These are phyloP conservation scores for Tanacetum coccineum DNA, from an alignment of 129 eudicot genomes.

Conservation along the genomic window DNA sequence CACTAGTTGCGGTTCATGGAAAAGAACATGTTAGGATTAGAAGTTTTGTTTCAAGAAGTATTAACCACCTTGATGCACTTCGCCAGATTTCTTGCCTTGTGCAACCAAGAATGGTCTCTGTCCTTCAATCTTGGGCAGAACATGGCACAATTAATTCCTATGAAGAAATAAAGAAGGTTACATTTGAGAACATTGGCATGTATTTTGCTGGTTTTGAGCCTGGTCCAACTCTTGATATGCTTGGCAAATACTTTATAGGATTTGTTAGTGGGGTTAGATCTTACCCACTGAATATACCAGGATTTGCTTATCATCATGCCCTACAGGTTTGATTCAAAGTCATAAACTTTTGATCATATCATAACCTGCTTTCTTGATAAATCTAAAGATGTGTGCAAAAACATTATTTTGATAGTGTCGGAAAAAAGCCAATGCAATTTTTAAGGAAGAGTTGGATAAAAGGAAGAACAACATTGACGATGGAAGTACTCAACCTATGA, in stretches of 20 bases:
- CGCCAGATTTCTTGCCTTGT: constrained; percentile 38
- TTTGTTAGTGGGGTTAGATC: constrained; percentile 41
- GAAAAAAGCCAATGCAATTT: constrained; percentile 28
- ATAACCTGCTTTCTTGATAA: not conserved
- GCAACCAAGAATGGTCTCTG: constrained; percentile 51
- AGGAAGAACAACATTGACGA: constrained; percentile 33
- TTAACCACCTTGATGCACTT: constrained; percentile 67
- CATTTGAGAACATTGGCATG: constrained; percentile 46
- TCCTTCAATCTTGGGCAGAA: constrained; percentile 58
- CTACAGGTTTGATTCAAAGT: constrained; percentile 29
- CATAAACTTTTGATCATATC: not conserved
- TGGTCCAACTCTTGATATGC: constrained; percentile 38
- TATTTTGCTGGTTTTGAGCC: constrained; percentile 52
- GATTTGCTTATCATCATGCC: constrained; percentile 46
- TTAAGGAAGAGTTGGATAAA: constrained; percentile 48
- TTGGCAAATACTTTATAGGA: constrained; percentile 24
- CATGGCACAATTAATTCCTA: constrained; percentile 28
- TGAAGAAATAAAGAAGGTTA: constrained; percentile 50
- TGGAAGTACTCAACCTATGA: constrained; percentile 8
- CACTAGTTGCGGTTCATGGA: constrained; percentile 48
- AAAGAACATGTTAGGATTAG: constrained; percentile 37
- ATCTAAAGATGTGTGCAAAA: not conserved
- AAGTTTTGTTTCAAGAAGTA: constrained; percentile 41
- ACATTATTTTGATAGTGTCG: constrained; percentile 38
- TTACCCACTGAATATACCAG: constrained; percentile 46